These are phyloP conservation scores for Sporobolomyces phaffii DNA, from an alignment of 768 basidiomycete genomes.

Conservation along the genomic window DNA sequence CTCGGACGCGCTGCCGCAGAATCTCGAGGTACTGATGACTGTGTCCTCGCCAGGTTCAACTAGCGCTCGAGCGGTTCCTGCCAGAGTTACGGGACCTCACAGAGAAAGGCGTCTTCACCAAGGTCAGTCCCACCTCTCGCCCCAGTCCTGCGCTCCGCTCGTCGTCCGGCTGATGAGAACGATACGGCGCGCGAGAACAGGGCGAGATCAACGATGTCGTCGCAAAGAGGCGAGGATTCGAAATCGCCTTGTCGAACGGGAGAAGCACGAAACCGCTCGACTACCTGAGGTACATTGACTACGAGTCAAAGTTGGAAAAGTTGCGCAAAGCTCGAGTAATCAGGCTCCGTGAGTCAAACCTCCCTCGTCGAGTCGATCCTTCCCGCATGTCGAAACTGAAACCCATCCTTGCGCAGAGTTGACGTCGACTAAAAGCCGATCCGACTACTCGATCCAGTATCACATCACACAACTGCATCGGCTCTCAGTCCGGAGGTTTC, in stretches of 20 bases:
- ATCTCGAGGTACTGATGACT: too few species aligned
- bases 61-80: slow-evolving; percentile 43
- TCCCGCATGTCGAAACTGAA: too few species aligned
- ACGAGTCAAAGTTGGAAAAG: slow-evolving; percentile 42
- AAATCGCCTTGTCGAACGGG: slow-evolving; percentile 41
- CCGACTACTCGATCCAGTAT: slow-evolving; percentile 40
- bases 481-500: slow-evolving; percentile 35
- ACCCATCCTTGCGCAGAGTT: slow-evolving; percentile 18
- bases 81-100: slow-evolving; percentile 44
- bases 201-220: slow-evolving; percentile 44
- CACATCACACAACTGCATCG: slow-evolving; percentile 42
- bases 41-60: slow-evolving; percentile 33
- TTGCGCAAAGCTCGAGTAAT: slow-evolving; percentile 37
- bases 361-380: too few species aligned
- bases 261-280: slow-evolving; percentile 41
- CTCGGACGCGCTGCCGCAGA: too few species aligned
- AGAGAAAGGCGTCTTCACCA: slow-evolving; percentile 42
- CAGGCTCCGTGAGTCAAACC: slow-evolving; percentile 31
- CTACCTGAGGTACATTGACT: slow-evolving; percentile 44
- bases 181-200: neutral
- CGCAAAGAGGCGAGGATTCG: slow-evolving; percentile 40
- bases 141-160: neutral
- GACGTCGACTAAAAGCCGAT: slow-evolving; percentile 30
- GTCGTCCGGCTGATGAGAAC: neutral
- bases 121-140: slow-evolving; percentile 13